Percentiles rank a stretch among this genome's conserved stretches.
These are phyloP conservation scores for Tuber aestivum DNA, from an alignment of 495 filamentous ascomycete genomes.

Conservation along the genomic window DNA sequence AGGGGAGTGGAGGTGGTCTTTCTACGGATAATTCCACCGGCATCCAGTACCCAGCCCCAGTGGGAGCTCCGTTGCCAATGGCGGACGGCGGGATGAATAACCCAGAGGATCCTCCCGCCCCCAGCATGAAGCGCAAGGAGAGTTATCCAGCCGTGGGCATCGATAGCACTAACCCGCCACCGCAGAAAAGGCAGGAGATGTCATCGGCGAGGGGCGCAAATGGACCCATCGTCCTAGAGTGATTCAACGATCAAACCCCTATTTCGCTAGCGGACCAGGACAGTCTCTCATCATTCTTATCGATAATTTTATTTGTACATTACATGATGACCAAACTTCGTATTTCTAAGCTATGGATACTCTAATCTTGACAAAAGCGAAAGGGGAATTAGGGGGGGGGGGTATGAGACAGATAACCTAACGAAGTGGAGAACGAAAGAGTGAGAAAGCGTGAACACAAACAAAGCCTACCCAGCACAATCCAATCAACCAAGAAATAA, in stretches of 20 bases:
- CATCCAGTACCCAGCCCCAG: background rate
- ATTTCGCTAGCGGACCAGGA: background rate
- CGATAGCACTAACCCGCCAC: background rate
- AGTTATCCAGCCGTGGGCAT: background rate
- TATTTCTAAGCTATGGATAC: background rate
- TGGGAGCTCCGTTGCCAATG: background rate
- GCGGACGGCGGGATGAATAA: background rate
- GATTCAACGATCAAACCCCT: background rate
- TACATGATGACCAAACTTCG: background rate
- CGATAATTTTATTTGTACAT: background rate
- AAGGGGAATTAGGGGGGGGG: background rate
- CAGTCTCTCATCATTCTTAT: background rate
- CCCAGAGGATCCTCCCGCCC: background rate
- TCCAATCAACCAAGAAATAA: background rate
- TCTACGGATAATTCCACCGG: background rate
- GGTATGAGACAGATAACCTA: background rate
- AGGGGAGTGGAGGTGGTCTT: background rate
- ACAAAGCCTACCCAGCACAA: background rate
- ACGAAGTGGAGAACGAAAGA: background rate
- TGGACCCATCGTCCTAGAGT: background rate
- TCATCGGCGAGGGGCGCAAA: background rate
- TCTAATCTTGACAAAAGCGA: background rate
- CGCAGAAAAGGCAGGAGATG: background rate
- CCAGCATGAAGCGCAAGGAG: background rate
- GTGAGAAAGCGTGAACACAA: background rate